phyloP scores from a whole-genome alignment of 108 stramenopile genomes.

The Discostella stelligeroides region DNA sequence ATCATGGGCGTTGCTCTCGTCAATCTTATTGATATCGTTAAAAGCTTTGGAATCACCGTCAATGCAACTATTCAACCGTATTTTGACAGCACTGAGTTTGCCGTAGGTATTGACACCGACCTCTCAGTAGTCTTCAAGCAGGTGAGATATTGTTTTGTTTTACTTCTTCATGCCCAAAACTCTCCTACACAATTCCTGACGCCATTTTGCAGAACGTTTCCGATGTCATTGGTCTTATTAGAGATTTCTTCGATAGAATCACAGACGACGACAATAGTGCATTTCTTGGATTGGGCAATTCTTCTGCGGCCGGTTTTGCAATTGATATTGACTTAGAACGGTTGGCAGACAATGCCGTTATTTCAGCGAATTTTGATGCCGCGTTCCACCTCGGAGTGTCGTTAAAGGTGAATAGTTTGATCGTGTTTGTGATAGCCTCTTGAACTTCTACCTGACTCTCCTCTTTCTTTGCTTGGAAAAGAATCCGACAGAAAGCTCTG shows the following conservation, averaged over 20 bases:
- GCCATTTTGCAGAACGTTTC: background rate
- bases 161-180: background rate
- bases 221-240: background rate
- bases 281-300: constrained; percentile 1
- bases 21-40: background rate
- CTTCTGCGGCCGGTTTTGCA: constrained; percentile 3
- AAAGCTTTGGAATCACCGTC: constrained; percentile 9
- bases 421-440: background rate
- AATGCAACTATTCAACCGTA: constrained; percentile 2
- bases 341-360: constrained; percentile 3
- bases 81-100: constrained; percentile 12
- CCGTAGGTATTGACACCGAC: constrained; percentile 2
- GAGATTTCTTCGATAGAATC: constrained; percentile 1
- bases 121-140: constrained; percentile 8
- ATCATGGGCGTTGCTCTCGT: constrained; percentile 10
- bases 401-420: constrained; percentile 2
- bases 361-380: constrained; percentile 31
- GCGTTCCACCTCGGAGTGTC: constrained; percentile 15
- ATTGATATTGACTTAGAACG: background rate
- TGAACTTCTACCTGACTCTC: background rate
- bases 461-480: background rate
- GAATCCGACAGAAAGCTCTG: background rate
- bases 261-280: background rate
- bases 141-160: background rate
- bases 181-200: background rate